Evolutionary conservation across 2,329 filamentous ascomycete genomes (phyloP), one percentile per base, ranked within the genome.

Genomic region (Venturia pyrina): DNA sequence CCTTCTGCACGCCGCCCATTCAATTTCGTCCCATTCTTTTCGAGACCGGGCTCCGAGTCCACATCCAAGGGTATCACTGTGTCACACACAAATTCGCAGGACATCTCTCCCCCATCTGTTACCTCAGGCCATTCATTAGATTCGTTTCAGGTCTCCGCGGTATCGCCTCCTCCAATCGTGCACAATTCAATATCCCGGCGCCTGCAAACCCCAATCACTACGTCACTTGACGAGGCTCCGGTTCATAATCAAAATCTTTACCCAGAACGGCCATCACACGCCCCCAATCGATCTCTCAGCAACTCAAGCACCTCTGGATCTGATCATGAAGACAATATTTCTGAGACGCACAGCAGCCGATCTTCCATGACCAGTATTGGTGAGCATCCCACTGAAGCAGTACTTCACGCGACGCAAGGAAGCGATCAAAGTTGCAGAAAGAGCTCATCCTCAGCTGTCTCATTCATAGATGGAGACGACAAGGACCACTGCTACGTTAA

Each of bases 1-100:
- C 70, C 70, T 21, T 64, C 70, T 69, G 43, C 69, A 74, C 65
- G 70, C 15, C 34, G 71, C 34, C 74, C 68, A 34, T 67, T 69
- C 64, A 66, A 69, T 68, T 59, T 65, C 68, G 74, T 65, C 69
- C 68, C 66, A 67, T 60, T 57, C 73, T 72, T 67, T 62, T 56
- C 40, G 17, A 24, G 24, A 43, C 15, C 19, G 41, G 34, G 21
- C 28, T 50, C 50, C 56, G 68, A 56, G 70, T 68, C 40, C 67
- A 21, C 48, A n/a, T 67, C 63, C 66, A 62, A 41, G 68, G 48
- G n/a, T 8, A 63, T 62, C 57, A 60, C 28, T 32, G 65, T 59
- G 19, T 41, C 63, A 17, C 48, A 61, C 32, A 62, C 24, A 3
- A 61, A 44, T 50, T 37, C 63, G 8, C 67, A 70, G 63, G 72